A percentile compares a stretch with the other conserved stretches of the same genome.
Evolutionary conservation across 2,329 filamentous ascomycete genomes (phyloP).

Genomic region (Ophiocordyceps unilateralis): DNA sequence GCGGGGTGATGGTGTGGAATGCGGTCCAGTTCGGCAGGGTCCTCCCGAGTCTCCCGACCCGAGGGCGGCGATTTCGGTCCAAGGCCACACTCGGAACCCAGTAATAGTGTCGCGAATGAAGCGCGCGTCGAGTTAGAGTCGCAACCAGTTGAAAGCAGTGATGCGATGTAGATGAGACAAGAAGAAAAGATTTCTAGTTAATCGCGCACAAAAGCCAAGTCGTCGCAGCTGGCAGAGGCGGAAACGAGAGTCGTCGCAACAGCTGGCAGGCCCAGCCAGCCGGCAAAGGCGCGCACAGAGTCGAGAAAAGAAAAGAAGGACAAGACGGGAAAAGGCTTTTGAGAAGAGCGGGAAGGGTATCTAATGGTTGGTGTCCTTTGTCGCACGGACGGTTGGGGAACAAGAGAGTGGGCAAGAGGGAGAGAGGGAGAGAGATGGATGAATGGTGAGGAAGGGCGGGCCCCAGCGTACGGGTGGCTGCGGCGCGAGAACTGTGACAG

Average conservation of each 20-base stretch:
- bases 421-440: background rate
- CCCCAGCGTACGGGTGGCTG: background rate
- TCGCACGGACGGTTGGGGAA: background rate
- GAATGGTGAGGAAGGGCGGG: background rate
- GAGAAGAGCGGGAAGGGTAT: background rate
- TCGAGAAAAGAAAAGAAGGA: too few species aligned
- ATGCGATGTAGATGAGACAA: background rate
- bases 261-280: background rate
- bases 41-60: background rate
- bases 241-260: background rate
- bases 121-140: too few species aligned
- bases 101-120: too few species aligned
- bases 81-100: too few species aligned
- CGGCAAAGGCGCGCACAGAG: background rate
- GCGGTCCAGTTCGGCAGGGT: background rate
- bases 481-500: background rate
- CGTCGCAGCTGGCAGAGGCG: background rate
- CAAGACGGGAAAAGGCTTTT: too few species aligned
- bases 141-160: background rate
- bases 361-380: background rate
- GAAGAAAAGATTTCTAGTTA: too few species aligned
- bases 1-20: slow-evolving; percentile 1
- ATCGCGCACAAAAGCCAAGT: too few species aligned
- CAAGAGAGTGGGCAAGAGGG: background rate
- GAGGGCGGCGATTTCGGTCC: background rate